Evolutionary conservation across 2,329 filamentous ascomycete species (phyloP), one percentile per base, ranked within the genome.

Genomic region (Mycosphaerella arachidis): DNA sequence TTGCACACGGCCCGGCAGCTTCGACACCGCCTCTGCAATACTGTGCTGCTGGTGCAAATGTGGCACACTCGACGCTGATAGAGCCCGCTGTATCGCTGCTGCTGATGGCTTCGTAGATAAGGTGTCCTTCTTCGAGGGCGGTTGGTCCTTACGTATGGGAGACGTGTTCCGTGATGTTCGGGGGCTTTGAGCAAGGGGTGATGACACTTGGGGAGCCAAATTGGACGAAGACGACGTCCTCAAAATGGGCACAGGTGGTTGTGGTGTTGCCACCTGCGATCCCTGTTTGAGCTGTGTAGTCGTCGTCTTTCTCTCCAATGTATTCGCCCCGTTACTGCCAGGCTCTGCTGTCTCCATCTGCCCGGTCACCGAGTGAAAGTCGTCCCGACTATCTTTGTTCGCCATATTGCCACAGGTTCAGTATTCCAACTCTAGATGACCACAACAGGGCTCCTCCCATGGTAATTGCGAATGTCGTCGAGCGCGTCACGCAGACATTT

Each of bases 31-130:
- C 64, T 95, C 90, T 60, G 85, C 79, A 45, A 80, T 74, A 6
- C 81, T 74, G 24, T 35, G 31, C 48, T 59, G 57, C 53, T 80
- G 75, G 48, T 84, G 83, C 37, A 93, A 78, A 55, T 84, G 82
- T 7, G 90, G 88, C 53, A 86, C 88, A 65, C 80, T 86, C 37
- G 86, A 79, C 40, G 88, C 83, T 16, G 89, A 89, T 53, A 93
- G 78, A 60, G 86, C 84, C 72, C 86, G 84, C 73, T 88, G 83
- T 59, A 86, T 79, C 20, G 86, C 79, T 27, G 85, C 81, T 29
- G 86, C 82, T 54, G 86, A 85, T 37, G 86, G 82, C 57, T 83
- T 78, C 58, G 78, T 82, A 59, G 73, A 73, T 53, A 71, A 70
- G 24, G 72, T 63, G 51, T 63, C 70, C 9, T 74, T 63, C 33